Percentiles rank a stretch among this genome's conserved stretches.
Evolutionary conservation across 768 basidiomycete species (phyloP).

Genomic region (Trametes villosa): DNA sequence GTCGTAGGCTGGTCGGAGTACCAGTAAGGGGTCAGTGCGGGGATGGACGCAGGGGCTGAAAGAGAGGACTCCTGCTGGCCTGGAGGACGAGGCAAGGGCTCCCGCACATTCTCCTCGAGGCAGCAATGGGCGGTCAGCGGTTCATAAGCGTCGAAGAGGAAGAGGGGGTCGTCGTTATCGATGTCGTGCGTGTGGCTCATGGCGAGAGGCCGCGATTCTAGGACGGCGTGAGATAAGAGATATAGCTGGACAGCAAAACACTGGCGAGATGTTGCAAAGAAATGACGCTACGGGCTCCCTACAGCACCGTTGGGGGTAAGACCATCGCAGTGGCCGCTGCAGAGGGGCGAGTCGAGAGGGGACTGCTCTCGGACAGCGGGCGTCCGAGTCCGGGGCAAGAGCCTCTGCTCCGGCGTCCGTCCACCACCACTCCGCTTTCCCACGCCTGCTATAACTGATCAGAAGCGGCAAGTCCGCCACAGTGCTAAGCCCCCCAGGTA

Average conservation of each 20-base stretch:
- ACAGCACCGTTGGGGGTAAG: neutral
- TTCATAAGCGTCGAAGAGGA: slow-evolving; percentile 56
- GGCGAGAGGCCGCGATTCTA: slow-evolving; percentile 34
- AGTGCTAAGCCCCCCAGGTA: neutral
- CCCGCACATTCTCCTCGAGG: slow-evolving; percentile 33
- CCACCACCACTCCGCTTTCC: slow-evolving; percentile 11
- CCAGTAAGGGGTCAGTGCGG: slow-evolving; percentile 8
- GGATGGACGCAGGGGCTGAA: slow-evolving; percentile 8
- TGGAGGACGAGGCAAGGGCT: slow-evolving; percentile 13
- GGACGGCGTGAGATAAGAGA: slow-evolving; percentile 27
- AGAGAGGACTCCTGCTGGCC: slow-evolving; percentile 14
- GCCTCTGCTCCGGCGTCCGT: neutral
- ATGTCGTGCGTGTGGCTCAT: slow-evolving; percentile 47
- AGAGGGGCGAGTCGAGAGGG: slow-evolving; percentile 2
- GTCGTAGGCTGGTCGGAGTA: slow-evolving; percentile 7
- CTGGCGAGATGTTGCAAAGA: slow-evolving; percentile 3
- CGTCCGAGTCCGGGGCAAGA: neutral
- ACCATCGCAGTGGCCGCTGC: neutral
- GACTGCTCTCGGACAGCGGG: slow-evolving; percentile 3
- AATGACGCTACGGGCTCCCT: slow-evolving; percentile 1
- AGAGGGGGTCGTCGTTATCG: slow-evolving; percentile 59
- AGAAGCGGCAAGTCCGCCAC: slow-evolving; percentile 9
- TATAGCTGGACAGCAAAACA: slow-evolving; percentile 16
- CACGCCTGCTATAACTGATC: slow-evolving; percentile 13
- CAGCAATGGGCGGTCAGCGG: slow-evolving; percentile 21